Evolutionary conservation across 2,329 filamentous ascomycete species (phyloP), one percentile per base, ranked within the genome.

Genomic region (Trichoderma gracile): DNA sequence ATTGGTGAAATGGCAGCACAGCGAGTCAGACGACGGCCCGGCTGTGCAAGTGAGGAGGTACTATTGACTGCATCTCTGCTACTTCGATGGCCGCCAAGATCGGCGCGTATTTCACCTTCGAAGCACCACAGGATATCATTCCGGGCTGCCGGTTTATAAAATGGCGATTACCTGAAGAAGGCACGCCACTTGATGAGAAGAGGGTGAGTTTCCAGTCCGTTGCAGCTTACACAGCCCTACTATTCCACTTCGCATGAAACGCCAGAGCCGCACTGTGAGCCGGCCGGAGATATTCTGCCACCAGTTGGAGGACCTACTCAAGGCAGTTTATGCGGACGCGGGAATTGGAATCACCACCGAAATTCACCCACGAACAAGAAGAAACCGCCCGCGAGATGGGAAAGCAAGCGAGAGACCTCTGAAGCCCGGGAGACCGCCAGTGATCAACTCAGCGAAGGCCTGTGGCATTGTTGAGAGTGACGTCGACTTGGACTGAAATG

Each of bases 191-290:
- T 14, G 57, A 60, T 9, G 6, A 23, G 33, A 14, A 5, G 14
- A 38, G 17, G 33, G 23, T 1, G 33, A 14, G 45, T 14, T 53
- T 33, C 30, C 47, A 38, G 33, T 33, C 10, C 21, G 38, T 23
- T 60, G 6, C 57, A 25, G 42, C 57, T 43, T 42, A 23, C 33
- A 52, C 58, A 45, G 58, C 47, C 58, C 27, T 53, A 43, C 21
- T 52, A 38, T 38, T 38, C 33, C 59, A 40, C 59, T 46, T 23
- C 38, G 49, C 40, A 54, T 54, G 49, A 62, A 62, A 54, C 47
- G 8, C 40, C 19, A 43, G 25, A 45, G 15, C 9, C 9, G 3
- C 25, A 14, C 49, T 53, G 27, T 50, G 30, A 5, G 33, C 15
- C 6, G 14, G 8, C 5, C 52, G 19, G 19, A 54, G 30, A 9